phyloP scores from a whole-genome alignment of 2,329 filamentous ascomycete species.

The Zymoseptoria pseudotritici region DNA sequence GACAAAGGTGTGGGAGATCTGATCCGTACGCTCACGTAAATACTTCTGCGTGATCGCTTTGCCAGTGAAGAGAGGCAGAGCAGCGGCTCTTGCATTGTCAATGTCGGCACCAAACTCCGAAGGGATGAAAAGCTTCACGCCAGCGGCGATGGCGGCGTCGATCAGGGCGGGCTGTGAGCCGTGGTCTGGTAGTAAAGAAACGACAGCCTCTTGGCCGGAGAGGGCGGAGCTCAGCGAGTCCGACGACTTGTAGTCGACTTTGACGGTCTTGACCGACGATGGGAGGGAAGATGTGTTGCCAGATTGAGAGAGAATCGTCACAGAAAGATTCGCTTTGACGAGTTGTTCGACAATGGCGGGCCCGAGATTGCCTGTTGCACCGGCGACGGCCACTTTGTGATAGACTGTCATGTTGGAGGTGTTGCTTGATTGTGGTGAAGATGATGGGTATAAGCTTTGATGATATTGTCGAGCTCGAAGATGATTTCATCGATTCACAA shows the following conservation, averaged over 20 bases:
- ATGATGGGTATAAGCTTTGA: background rate
- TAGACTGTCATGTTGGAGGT: constrained; percentile 8
- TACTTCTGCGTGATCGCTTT: constrained; percentile 33
- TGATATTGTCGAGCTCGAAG: background rate
- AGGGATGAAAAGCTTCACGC: constrained; percentile 34
- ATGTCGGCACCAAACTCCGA: constrained; percentile 33
- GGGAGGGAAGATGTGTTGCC: constrained; percentile 37
- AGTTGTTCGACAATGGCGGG: constrained; percentile 36
- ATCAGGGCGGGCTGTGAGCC: constrained; percentile 27
- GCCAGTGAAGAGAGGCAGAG: constrained; percentile 31
- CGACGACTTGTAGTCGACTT: constrained; percentile 43
- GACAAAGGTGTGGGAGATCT: constrained; percentile 29
- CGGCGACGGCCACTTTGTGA: constrained; percentile 27
- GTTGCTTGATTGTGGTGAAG: background rate
- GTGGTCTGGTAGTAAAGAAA: constrained; percentile 17
- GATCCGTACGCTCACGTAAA: constrained; percentile 21
- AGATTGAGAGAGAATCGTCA: constrained; percentile 43
- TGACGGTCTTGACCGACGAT: constrained; percentile 31
- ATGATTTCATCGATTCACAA: background rate
- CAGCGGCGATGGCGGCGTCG: constrained; percentile 33
- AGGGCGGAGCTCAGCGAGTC: constrained; percentile 28
- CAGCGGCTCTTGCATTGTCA: constrained; percentile 24
- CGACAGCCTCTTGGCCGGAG: constrained; percentile 30
- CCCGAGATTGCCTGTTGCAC: constrained; percentile 37
- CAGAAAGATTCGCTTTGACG: constrained; percentile 30